Evolutionary conservation across 2,329 filamentous ascomycete species (phyloP).

Genomic region (Pyricularia pennisetigena): DNA sequence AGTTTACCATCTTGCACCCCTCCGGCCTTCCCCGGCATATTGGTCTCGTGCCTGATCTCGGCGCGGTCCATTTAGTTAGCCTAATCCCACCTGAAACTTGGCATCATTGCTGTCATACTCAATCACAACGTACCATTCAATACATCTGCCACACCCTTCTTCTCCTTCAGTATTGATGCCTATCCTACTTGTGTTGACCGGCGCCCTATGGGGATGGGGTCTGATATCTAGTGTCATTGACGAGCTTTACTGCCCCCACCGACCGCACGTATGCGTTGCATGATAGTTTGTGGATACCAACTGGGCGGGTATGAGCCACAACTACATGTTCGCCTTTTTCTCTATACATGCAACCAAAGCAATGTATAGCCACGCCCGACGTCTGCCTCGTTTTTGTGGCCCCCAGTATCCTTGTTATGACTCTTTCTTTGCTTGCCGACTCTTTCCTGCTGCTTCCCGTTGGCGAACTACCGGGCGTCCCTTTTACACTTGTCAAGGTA

Average conservation of each 20-base stretch:
- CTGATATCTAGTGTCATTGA: neutral
- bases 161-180: neutral
- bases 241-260: neutral
- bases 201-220: neutral
- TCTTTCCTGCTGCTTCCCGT: neutral
- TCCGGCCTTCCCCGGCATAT: neutral
- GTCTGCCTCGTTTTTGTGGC: neutral
- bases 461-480: neutral
- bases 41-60: neutral
- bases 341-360: neutral
- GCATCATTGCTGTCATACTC: neutral
- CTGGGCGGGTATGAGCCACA: neutral
- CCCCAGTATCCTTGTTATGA: neutral
- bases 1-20: neutral
- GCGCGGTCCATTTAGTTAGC: neutral
- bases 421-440: neutral
- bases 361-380: neutral
- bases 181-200: neutral
- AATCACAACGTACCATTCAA: neutral
- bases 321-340: neutral
- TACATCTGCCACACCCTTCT: neutral
- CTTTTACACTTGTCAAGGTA: neutral
- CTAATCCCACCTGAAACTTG: neutral
- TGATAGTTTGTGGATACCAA: neutral
- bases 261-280: neutral